Percentiles rank a stretch among this genome's conserved stretches.
phyloP scores from a whole-genome alignment of 2,329 filamentous ascomycete species.

The Talaromyces verruculosus region DNA sequence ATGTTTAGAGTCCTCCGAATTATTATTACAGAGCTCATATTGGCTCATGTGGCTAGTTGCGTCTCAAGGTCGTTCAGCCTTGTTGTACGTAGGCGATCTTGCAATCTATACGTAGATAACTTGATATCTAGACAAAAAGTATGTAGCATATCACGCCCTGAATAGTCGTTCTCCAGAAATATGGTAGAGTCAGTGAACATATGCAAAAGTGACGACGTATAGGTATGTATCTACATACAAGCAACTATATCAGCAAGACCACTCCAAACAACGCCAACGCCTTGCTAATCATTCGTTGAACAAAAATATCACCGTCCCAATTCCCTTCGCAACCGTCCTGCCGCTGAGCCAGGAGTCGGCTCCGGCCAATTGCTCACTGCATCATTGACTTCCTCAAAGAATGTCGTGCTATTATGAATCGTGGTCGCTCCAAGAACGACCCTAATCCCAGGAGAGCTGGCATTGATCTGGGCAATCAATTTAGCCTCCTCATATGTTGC shows the following conservation, averaged over 20 bases:
- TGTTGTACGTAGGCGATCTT: neutral
- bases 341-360: conserved; percentile 58
- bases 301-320: conserved; percentile 50
- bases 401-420: conserved; percentile 83
- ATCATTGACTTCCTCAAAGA: conserved; percentile 89
- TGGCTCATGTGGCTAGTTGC: neutral
- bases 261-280: conserved; percentile 8
- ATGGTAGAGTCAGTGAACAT: neutral
- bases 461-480: conserved; percentile 92
- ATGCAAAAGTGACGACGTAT: neutral
- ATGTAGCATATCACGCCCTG: neutral
- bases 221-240: conserved; percentile 4
- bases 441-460: conserved; percentile 80
- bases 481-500: conserved; percentile 97
- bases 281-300: conserved; percentile 4
- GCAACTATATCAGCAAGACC: neutral
- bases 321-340: conserved; percentile 62
- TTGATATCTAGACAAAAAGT: neutral
- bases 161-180: neutral
- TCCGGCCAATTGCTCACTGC: conserved; percentile 85
- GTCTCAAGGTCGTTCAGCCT: neutral
- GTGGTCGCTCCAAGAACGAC: conserved; percentile 86
- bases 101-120: no score
- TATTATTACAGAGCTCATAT: neutral
- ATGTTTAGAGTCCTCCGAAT: no score